Evolutionary conservation across 352 stramenopile genomes (phyloP).

Genomic region (Phytophthora pinifolia): DNA sequence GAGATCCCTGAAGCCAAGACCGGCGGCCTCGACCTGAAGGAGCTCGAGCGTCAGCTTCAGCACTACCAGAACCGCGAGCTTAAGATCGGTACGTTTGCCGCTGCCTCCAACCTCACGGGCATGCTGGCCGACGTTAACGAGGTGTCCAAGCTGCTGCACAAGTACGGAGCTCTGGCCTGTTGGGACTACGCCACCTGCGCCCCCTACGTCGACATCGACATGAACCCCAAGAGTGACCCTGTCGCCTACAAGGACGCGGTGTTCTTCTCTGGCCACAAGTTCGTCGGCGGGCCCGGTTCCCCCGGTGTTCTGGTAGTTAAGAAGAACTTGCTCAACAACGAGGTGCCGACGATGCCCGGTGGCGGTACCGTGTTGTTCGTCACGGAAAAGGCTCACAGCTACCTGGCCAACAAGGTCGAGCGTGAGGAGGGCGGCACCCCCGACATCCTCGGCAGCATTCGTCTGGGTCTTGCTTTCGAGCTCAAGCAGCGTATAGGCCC

Average conservation of each 20-base stretch:
- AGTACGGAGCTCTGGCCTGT: conserved; percentile 90
- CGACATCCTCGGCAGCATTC: conserved; percentile 94
- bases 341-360: conserved; percentile 52
- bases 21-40: conserved; percentile 57
- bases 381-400: conserved; percentile 60
- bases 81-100: conserved; percentile 91
- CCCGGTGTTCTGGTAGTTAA: conserved; percentile 96
- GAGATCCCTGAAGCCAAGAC: conserved; percentile 57
- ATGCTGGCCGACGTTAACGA: conserved; percentile 86
- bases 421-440: conserved; percentile 97
- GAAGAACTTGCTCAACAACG: conserved; percentile 76
- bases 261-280: conserved; percentile 97
- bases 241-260: conserved; percentile 92
- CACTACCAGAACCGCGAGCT: conserved; percentile 49
- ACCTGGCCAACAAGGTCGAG: conserved; percentile 72
- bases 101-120: conserved; percentile 96
- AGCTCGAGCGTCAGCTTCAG: conserved; percentile 54
- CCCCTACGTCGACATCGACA: conserved; percentile 93
- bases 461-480: conserved; percentile 91
- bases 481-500: conserved; percentile 80
- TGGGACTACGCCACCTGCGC: conserved; percentile 97
- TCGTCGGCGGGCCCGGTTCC: conserved; percentile 92
- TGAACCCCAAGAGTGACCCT: conserved; percentile 88
- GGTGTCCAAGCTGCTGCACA: conserved; percentile 90
- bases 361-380: conserved; percentile 60